Evolutionary conservation across 495 filamentous ascomycete genomes (phyloP).

Genomic region (Penicillium ochrochloron): DNA sequence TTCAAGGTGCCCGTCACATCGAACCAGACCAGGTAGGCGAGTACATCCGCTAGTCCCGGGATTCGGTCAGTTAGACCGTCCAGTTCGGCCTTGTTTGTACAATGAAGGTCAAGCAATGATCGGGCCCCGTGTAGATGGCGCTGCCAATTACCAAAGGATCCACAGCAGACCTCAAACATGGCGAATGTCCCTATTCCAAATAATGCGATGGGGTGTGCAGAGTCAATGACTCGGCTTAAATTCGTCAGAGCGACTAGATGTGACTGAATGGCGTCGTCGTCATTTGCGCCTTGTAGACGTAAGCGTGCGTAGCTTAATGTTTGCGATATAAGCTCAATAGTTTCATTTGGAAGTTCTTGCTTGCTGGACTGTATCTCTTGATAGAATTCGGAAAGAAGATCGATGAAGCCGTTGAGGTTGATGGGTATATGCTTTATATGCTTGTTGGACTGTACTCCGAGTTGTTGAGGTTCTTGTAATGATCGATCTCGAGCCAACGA

Average conservation of each 20-base stretch:
- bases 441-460: constrained; percentile 7
- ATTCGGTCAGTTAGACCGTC: constrained; percentile 28
- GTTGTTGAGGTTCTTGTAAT: not conserved
- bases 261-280: constrained; percentile 32
- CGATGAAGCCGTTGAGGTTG: constrained; percentile 42
- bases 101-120: constrained; percentile 41
- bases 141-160: constrained; percentile 40
- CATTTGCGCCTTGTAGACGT: constrained; percentile 28
- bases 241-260: constrained; percentile 37
- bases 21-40: constrained; percentile 42
- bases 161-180: constrained; percentile 42
- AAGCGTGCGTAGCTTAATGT: constrained; percentile 33
- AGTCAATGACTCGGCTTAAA: constrained; percentile 36
- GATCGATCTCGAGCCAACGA: not conserved
- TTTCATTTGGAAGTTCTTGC: constrained; percentile 30
- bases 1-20: constrained; percentile 37
- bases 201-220: constrained; percentile 37
- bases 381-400: constrained; percentile 37
- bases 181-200: constrained; percentile 43
- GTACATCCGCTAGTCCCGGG: constrained; percentile 33
- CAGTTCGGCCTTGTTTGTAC: constrained; percentile 31
- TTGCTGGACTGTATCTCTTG: constrained; percentile 35
- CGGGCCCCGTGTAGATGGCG: constrained; percentile 40
- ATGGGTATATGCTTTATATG: constrained; percentile 19
- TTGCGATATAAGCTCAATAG: constrained; percentile 33